Conservation (phyloP, 768 basidiomycete species). For the Boletus edulis region DNA sequence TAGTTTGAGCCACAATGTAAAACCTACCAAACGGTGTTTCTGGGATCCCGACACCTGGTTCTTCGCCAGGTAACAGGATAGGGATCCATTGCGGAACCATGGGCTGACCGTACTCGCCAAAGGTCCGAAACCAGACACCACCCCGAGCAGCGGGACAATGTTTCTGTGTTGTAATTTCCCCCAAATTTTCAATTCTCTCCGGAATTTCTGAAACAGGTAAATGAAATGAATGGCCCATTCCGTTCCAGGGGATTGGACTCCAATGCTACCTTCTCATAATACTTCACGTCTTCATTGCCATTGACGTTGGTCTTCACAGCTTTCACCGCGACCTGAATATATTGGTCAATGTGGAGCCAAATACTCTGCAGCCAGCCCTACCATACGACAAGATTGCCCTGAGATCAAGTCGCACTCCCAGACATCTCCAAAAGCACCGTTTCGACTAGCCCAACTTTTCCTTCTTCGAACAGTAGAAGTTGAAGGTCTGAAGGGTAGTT, state of each 20-base stretch:
- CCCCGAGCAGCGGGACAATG: slow-evolving; percentile 31
- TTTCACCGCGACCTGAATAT: slow-evolving; percentile 22
- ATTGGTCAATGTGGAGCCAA: background rate
- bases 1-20: background rate
- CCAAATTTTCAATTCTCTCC: slow-evolving; percentile 28
- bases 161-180: slow-evolving; percentile 18
- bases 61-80: slow-evolving; percentile 19
- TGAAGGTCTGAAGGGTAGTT: slow-evolving; percentile 6
- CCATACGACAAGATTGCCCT: slow-evolving; percentile 1
- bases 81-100: slow-evolving; percentile 28
- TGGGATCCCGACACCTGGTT: background rate
- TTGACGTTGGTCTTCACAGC: slow-evolving; percentile 1
- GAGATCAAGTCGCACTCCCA: slow-evolving; percentile 23
- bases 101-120: slow-evolving; percentile 33
- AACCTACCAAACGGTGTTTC: slow-evolving; percentile 15
- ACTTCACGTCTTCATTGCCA: background rate
- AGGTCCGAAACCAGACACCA: slow-evolving; percentile 29
- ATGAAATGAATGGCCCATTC: background rate
- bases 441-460: background rate
- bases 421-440: slow-evolving; percentile 21
- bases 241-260: background rate
- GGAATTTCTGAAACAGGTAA: slow-evolving; percentile 19
- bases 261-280: slow-evolving; percentile 13
- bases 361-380: background rate
- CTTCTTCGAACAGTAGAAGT: slow-evolving; percentile 4